These are phyloP conservation scores for Xylariaceae sp. DNA, from an alignment of 2,329 filamentous ascomycete genomes.

Conservation along the genomic window DNA sequence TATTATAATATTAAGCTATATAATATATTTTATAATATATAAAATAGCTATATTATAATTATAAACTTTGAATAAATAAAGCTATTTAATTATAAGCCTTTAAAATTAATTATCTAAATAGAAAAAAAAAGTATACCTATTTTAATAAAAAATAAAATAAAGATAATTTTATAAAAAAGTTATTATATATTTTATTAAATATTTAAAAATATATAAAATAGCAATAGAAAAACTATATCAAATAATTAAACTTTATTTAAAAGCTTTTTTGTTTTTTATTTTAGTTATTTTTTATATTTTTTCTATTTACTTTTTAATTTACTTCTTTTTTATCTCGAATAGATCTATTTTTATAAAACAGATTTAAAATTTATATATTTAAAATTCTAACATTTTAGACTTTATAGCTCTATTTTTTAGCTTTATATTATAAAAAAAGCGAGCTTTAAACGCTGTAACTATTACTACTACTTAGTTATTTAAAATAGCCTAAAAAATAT, in stretches of 20 bases:
- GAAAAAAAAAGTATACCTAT: conserved; percentile 20
- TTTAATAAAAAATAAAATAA: not conserved
- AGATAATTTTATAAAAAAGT: conserved; percentile 2
- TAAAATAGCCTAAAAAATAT: not conserved
- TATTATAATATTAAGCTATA: conserved; percentile 28
- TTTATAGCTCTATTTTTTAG: not conserved
- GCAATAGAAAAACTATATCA: not conserved
- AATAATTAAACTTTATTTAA: not conserved
- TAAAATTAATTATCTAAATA: conserved; percentile 20
- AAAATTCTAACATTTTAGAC: not conserved
- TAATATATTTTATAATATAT: conserved; percentile 31
- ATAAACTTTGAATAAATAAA: conserved; percentile 32
- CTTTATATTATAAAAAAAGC: not conserved
- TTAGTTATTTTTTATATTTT: not conserved
- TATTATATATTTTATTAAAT: conserved; percentile 6
- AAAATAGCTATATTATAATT: conserved; percentile 26
- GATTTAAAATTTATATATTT: not conserved
- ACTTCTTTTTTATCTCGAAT: not conserved
- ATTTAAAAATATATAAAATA: conserved; percentile 4
- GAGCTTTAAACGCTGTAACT: not conserved
- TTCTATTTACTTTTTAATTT: not conserved
- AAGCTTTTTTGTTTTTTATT: not conserved
- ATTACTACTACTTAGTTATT: not conserved
- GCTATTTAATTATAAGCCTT: conserved; percentile 18
- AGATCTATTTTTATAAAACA: not conserved